Evolutionary conservation across 2,329 filamentous ascomycete species (phyloP).

Genomic region (Parasarocladium wereldwijsianum): DNA sequence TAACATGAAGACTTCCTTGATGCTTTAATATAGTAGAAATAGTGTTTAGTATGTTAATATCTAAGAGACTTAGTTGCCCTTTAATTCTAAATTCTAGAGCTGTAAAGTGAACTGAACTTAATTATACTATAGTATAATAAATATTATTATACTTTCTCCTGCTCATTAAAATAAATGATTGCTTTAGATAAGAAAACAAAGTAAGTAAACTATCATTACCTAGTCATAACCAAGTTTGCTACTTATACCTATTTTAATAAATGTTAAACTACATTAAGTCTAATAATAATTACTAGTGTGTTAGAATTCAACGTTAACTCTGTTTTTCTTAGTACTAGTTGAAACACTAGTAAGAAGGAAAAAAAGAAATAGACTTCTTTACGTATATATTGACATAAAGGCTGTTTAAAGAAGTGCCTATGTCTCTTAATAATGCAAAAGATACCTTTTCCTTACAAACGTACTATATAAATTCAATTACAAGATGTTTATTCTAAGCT

Average conservation of each 20-base stretch:
- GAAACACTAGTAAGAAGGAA: neutral
- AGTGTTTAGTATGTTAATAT: neutral
- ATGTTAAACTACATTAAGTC: conserved; percentile 6
- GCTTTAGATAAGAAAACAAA: conserved; percentile 3
- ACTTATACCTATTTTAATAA: neutral
- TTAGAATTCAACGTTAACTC: no score
- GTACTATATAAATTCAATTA: neutral
- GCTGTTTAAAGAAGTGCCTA: neutral
- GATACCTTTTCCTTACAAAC: neutral
- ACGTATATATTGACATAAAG: neutral
- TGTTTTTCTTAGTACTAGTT: neutral
- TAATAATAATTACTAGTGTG: conserved; percentile 3
- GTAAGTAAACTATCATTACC: conserved; percentile 5
- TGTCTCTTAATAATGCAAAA: neutral
- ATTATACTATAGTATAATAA: neutral
- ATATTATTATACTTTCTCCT: conserved; percentile 1
- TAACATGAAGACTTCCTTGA: conserved; percentile 1
- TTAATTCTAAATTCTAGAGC: conserved; percentile 2
- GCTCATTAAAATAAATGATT: conserved; percentile 4
- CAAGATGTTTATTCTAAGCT: neutral
- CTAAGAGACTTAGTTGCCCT: neutral
- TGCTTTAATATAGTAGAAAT: neutral
- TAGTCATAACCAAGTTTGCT: conserved; percentile 1
- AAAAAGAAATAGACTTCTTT: neutral
- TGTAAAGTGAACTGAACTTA: neutral